phyloP scores from a whole-genome alignment of 108 stramenopile species.

The Nitzschia sp. region DNA sequence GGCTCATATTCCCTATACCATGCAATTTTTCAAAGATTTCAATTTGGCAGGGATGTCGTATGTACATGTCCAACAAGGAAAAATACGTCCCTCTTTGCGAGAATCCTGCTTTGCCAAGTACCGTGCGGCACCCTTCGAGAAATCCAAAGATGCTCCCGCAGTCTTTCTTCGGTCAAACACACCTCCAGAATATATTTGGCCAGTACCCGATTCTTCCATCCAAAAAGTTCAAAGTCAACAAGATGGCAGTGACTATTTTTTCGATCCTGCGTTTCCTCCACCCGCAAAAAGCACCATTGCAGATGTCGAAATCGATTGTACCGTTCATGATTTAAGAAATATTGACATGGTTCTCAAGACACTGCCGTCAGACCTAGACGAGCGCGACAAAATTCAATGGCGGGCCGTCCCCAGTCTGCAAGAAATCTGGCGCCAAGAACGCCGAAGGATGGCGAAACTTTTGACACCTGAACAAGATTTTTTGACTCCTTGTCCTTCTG shows the following conservation, averaged over 20 bases:
- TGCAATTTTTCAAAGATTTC: constrained; percentile 88
- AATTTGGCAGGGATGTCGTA: constrained; percentile 82
- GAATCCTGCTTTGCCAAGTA: constrained; percentile 21
- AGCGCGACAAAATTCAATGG: constrained; percentile 76
- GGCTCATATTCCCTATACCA: constrained; percentile 90
- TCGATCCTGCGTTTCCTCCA: constrained; percentile 3
- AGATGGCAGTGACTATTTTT: neutral
- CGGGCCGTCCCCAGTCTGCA: constrained; percentile 85
- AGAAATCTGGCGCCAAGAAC: constrained; percentile 86
- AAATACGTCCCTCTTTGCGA: constrained; percentile 60
- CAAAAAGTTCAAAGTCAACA: neutral
- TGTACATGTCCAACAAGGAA: constrained; percentile 58
- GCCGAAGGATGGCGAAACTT: constrained; percentile 65
- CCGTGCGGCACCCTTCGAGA: neutral
- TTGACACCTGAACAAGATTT: constrained; percentile 72
- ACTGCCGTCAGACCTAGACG: constrained; percentile 49
- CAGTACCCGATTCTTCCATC: constrained; percentile 12
- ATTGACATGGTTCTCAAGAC: constrained; percentile 60
- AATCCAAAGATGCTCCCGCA: neutral
- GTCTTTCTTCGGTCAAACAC: constrained; percentile 38
- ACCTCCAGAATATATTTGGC: constrained; percentile 8
- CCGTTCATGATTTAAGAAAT: constrained; percentile 68
- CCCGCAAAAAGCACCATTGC: constrained; percentile 68
- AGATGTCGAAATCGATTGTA: constrained; percentile 78
- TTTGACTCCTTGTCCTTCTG: constrained; percentile 47